phyloP scores from a whole-genome alignment of 164 flowering plant species.

The Paratinospora sagittata region DNA sequence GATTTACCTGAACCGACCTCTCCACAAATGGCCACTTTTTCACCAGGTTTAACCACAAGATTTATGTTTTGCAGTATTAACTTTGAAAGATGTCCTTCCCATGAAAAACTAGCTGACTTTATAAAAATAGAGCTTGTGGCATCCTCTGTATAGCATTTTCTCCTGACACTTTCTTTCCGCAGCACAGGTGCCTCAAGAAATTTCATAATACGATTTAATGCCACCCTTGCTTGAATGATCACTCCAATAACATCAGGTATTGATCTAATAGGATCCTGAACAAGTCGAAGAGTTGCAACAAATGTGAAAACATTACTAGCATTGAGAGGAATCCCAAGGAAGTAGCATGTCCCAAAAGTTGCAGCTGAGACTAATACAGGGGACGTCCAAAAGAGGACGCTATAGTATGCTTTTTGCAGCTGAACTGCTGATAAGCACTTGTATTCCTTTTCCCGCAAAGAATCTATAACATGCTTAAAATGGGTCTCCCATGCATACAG shows the following conservation, averaged over 20 bases:
- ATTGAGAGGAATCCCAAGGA: slow-evolving; percentile 40
- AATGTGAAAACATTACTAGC: slow-evolving; percentile 75
- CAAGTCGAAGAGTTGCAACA: slow-evolving; percentile 57
- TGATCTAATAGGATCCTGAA: slow-evolving; percentile 57
- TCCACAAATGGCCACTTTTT: slow-evolving; percentile 58
- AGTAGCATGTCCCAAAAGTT: slow-evolving; percentile 55
- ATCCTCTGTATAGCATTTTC: slow-evolving; percentile 1
- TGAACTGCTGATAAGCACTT: slow-evolving; percentile 54
- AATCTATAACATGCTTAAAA: slow-evolving; percentile 43
- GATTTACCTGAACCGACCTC: slow-evolving; percentile 78
- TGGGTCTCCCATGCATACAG: slow-evolving; percentile 73
- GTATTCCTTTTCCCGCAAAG: slow-evolving; percentile 37
- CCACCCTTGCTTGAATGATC: slow-evolving; percentile 56
- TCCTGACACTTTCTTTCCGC: slow-evolving; percentile 22
- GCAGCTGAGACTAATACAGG: slow-evolving; percentile 61
- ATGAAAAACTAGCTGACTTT: slow-evolving; percentile 31
- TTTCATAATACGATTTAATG: slow-evolving; percentile 38
- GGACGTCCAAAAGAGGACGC: slow-evolving; percentile 55
- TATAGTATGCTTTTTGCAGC: slow-evolving; percentile 34
- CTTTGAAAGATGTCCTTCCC: slow-evolving; percentile 36
- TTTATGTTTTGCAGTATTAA: slow-evolving; percentile 40
- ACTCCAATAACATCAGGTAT: slow-evolving; percentile 53
- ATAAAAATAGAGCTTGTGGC: slow-evolving; percentile 26
- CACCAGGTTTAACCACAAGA: slow-evolving; percentile 36
- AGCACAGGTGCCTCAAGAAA: slow-evolving; percentile 70